Evolutionary conservation across 345 rosid genomes (phyloP).

Genomic region (Pistacia atlantica): DNA sequence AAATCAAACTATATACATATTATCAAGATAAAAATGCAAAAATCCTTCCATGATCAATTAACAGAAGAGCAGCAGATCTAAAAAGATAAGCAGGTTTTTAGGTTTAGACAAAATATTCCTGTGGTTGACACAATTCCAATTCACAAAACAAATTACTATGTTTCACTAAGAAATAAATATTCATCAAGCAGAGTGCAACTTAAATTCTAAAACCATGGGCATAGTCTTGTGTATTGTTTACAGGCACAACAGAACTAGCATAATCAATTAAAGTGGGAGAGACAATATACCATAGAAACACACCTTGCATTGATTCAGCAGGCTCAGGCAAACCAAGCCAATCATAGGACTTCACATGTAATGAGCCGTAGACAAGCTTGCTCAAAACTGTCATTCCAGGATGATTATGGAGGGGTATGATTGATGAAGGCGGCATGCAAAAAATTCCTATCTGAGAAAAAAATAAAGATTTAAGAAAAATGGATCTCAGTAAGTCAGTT

Average conservation of each 20-base stretch:
- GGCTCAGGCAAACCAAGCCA: slow-evolving; percentile 67
- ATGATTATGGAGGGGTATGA: slow-evolving; percentile 96
- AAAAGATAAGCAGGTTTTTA: not conserved
- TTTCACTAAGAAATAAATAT: not conserved
- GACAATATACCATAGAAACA: slow-evolving; percentile 19
- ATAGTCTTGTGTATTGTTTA: not conserved
- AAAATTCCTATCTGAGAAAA: slow-evolving; percentile 84
- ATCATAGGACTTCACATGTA: slow-evolving; percentile 85
- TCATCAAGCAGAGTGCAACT: not conserved
- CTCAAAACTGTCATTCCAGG: slow-evolving; percentile 95
- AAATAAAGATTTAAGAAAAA: slow-evolving; percentile 14
- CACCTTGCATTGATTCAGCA: slow-evolving; percentile 68
- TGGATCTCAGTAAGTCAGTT: slow-evolving; percentile 10
- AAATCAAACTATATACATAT: not conserved
- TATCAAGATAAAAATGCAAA: not conserved
- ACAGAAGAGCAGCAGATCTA: not conserved
- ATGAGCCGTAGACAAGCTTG: slow-evolving; percentile 85
- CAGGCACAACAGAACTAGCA: slow-evolving; percentile 8
- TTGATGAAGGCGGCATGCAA: slow-evolving; percentile 87
- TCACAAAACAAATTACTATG: not conserved
- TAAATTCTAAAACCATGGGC: not conserved
- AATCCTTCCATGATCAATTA: not conserved
- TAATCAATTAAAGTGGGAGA: not conserved
- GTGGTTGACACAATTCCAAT: not conserved
- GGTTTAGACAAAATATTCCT: not conserved